Evolutionary conservation across 2,329 filamentous ascomycete genomes (phyloP), one percentile per base, ranked within the genome.

Genomic region (Zymoseptoria crescenta): DNA sequence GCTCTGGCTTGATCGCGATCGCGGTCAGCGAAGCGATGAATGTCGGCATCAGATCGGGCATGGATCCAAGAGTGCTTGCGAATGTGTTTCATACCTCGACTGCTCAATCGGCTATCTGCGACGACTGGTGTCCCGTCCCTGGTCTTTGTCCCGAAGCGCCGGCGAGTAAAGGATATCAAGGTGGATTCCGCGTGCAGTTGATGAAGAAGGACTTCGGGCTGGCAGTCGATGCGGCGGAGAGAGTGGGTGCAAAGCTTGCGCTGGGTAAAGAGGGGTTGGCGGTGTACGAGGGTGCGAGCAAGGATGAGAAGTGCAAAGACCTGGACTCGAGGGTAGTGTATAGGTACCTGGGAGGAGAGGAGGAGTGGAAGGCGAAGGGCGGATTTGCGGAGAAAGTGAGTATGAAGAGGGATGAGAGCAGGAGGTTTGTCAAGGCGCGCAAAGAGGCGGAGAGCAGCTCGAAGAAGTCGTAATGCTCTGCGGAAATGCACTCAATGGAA

Each of bases 161-260:
- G 3, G 75, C 76, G 0, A 75, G 73, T 2, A 77, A 77, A 21
- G 79, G 77, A 0, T 82, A 81, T 66, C 70, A 76, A 57, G 78
- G 79, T 2, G 83, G 83, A 0, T 85, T 86, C 68, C 79, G 81
- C 51, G 79, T 85, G 5, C 77, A 84, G 67, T 65, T 85, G 64
- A 85, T 85, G 81, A 75, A 75, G 61, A 85, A 85, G 66, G 82
- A 85, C 64, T 80, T 86, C 59, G 73, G 74, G 1, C 68, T 85
- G 20, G 83, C 82, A 0, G 74, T 83, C 0, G 77, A 82, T 8
- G 78, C 80, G 70, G 82, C 81, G n/a, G 72, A 78, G 60, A 72
- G 76, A 16, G 77, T 83, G 4, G 82, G 79, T 0, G 76, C 79
- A 16, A 74, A 72, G 50, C 75, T 82, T 57, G 77, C 78, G 4